Base-by-base conservation (phyloP, 768 basidiomycete species). In the Tephrocybe sp. region DNA sequence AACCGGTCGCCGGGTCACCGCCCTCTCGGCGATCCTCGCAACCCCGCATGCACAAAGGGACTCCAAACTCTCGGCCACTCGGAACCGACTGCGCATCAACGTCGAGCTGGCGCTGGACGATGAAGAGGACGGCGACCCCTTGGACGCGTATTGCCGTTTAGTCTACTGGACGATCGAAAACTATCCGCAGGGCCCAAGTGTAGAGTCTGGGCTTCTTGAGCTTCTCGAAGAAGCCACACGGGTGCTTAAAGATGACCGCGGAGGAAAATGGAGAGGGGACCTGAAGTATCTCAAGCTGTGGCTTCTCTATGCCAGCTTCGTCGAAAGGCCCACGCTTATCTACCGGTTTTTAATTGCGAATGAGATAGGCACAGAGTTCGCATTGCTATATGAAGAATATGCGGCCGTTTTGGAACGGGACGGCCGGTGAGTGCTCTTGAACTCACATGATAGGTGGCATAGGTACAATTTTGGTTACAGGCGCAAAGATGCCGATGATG, bases 161-260 rank as follows among this genome's bases (percentile, higher is more conserved):
- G 87, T 98, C 44, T 79, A 88, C 43, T 98, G 95, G 90, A 94
- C 90, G 0, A 71, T 94, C 35, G 92, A 96, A 64, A 93, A 92
- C 65, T 96, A 98, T 63, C 94, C 96, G 0, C 88, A 97, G 52
- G 95, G 94, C 4, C 87, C 90, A 49, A 89, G 86, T 42, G 86
- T 86, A 1, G 88, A 93, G 62, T 92, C 89, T 11, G 90, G 92
- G 26, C 77, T 98, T n/a, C 73, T 98, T 15, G 94, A 96, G 51
- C 75, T 98, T 2, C 70, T 99, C 6, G 97, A 99, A 63, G 89
- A 92, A 61, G 90, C 92, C 13, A 97, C 97, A 1, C 75, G 94
- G 26, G 79, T 85, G 7, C 77, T 98, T 61, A 86, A 92, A 58
- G 84, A 87, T 58, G 74, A 91, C 58, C 76, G 86, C 44, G 84